Evolutionary conservation across 768 basidiomycete species (phyloP), one percentile per base, ranked within the genome.

Genomic region (Xerocomus spinulosus): DNA sequence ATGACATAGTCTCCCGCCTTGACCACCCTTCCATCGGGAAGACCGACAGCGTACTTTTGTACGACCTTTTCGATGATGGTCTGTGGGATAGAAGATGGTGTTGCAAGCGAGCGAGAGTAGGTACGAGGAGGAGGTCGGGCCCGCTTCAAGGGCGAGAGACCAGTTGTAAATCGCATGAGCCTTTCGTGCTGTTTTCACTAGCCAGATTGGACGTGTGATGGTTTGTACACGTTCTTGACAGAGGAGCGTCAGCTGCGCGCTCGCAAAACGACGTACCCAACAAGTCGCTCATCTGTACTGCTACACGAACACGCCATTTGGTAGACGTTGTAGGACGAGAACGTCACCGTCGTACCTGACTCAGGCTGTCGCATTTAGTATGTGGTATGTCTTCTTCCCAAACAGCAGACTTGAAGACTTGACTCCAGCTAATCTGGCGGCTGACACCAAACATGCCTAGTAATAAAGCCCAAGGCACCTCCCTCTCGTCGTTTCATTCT

Each of bases 1-100:
- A 97, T 99, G 32, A 98, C 93, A 82, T 98, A 98, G 83, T 99
- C 96, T 13, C 95, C 96, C 30, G 93, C 90, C 58, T 81, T 83
- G 56, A 98, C 89, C 14, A 75, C 72, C 64, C 86, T 90, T 36
- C 85, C 87, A 44, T 76, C 69, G 3, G 91, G 83, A 1, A 93
- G 74, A 42, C 85, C 92, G n/a, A 98, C 90, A 0, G 96, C 85
- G 73, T 97, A 95, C 64, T 85, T 89, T 68, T 98, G 94, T 0
- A 99, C 94, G 53, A 99, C 87, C 73, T 99, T 98, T 70, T 99
- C 95, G 61, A 98, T 89, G 59, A 90, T 72, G 0, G 93, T 96
- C 68, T 98, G 96, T 6, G 89, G 83, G 12, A 73, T 62, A 37
- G 61, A 56, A 0, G 56, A 32, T 13, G 61, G 55, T 3, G 75